Conservation (phyloP, 805 yeast species). For the Kodamaea kakaduensis region DNA sequence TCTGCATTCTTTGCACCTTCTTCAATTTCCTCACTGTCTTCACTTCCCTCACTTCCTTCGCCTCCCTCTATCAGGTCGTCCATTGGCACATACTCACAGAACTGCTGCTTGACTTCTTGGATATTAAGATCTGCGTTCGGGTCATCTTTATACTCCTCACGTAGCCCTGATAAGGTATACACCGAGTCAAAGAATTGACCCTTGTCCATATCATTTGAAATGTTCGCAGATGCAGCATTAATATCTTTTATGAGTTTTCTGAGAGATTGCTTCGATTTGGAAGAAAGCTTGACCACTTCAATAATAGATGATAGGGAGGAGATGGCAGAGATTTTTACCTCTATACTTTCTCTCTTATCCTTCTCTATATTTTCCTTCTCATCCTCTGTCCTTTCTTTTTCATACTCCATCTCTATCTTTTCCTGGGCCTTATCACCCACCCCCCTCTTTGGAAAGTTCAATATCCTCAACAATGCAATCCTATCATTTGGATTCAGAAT, state of each 20-base stretch:
- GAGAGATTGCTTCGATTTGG: conserved; percentile 16
- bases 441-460: conserved; percentile 63
- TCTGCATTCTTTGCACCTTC: conserved; percentile 4
- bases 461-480: conserved; percentile 52
- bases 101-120: conserved; percentile 35
- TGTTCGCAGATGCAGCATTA: conserved; percentile 14
- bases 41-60: no score
- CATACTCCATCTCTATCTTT: conserved; percentile 20
- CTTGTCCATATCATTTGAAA: conserved; percentile 12
- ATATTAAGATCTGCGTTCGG: conserved; percentile 31
- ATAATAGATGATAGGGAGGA: no score
- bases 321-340: background rate
- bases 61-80: conserved; percentile 12
- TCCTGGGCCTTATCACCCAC: conserved; percentile 56
- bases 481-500: conserved; percentile 56
- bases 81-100: conserved; percentile 31
- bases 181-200: conserved; percentile 21
- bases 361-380: no score
- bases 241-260: conserved; percentile 25
- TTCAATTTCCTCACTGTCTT: background rate
- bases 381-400: no score
- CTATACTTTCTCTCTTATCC: background rate
- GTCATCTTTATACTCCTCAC: conserved; percentile 24
- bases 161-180: conserved; percentile 27
- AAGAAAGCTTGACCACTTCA: conserved; percentile 10